phyloP scores from a whole-genome alignment of 1,139 yeast genomes.

The Yamadazyma songkhlaensis region DNA sequence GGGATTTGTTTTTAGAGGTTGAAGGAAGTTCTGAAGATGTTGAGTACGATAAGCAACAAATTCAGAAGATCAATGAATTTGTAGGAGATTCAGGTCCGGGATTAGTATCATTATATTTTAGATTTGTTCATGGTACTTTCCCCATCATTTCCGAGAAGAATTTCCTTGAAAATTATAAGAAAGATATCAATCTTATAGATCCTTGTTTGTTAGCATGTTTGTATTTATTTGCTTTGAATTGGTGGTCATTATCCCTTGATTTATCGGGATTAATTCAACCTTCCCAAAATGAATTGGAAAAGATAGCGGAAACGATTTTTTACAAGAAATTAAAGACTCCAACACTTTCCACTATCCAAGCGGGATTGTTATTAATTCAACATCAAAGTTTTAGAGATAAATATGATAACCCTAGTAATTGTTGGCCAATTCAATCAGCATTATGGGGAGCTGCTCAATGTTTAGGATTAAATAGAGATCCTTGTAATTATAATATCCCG shows the following conservation, averaged over 20 bases:
- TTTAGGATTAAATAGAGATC: conserved; percentile 12
- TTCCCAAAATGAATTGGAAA: conserved; percentile 12
- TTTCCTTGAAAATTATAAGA: conserved; percentile 10
- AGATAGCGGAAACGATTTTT: conserved; percentile 11
- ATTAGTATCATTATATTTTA: conserved; percentile 12
- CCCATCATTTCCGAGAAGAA: conserved; percentile 11
- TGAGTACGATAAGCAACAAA: conserved; percentile 4
- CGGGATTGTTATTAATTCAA: conserved; percentile 14
- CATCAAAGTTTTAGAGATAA: conserved; percentile 14
- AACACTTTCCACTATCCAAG: conserved; percentile 12
- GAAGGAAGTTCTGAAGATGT: conserved; percentile 5
- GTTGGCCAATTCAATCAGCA: conserved; percentile 15
- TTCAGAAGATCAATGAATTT: conserved; percentile 7
- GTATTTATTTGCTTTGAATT: conserved; percentile 14
- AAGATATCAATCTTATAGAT: conserved; percentile 6
- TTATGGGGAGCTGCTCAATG: conserved; percentile 12
- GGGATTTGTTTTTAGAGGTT: conserved; percentile 10
- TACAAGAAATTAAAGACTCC: conserved; percentile 12
- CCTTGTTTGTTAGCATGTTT: conserved; percentile 13
- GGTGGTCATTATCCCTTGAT: conserved; percentile 16
- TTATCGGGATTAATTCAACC: conserved; percentile 10
- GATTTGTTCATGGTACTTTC: conserved; percentile 14
- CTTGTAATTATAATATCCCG: conserved; percentile 10
- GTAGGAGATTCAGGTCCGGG: conserved; percentile 12
- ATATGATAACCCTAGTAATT: conserved; percentile 10